Percentiles rank a stretch among this genome's conserved stretches.
Conservation (phyloP, 2,329 filamentous ascomycete species). For the Triangularia setosa region DNA sequence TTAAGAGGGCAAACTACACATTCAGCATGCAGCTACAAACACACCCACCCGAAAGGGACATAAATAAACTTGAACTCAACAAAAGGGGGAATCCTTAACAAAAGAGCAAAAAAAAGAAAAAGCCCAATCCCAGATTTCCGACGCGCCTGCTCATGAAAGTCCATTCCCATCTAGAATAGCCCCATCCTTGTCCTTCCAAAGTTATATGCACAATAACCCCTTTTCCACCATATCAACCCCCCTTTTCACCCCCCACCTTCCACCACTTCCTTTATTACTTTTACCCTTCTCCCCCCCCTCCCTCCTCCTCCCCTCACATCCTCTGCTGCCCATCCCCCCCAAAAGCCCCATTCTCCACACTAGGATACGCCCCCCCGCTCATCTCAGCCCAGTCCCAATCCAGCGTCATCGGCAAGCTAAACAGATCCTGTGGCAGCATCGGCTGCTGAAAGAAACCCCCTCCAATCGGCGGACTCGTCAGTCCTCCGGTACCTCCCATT, state of each 20-base stretch:
- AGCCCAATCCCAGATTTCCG: background rate
- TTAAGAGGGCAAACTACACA: background rate
- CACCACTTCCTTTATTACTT: too few relatives aligned
- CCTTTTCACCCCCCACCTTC: too few relatives aligned
- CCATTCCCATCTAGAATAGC: background rate
- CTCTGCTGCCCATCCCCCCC: constrained; percentile 19
- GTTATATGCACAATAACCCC: background rate
- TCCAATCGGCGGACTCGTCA: constrained; percentile 35
- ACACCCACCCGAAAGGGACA: background rate
- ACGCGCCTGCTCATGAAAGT: background rate
- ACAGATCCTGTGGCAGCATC: constrained; percentile 87
- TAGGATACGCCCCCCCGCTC: constrained; percentile 61
- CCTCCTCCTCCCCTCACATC: background rate
- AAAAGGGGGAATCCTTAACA: constrained; percentile 2
- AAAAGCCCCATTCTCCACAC: constrained; percentile 60
- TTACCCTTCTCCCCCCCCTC: too few relatives aligned
- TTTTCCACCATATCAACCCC: too few relatives aligned
- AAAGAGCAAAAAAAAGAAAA: background rate
- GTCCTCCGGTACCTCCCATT: constrained; percentile 23
- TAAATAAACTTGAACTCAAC: background rate
- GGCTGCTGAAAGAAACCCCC: constrained; percentile 68
- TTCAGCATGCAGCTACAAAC: background rate
- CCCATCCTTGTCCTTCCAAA: background rate
- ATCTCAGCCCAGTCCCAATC: constrained; percentile 81
- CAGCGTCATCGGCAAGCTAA: constrained; percentile 92